A percentile compares a stretch with the other conserved stretches of the same genome.
Evolutionary conservation across 2,329 filamentous ascomycete genomes (phyloP).

Genomic region (Hymenoscyphus fraxineus): DNA sequence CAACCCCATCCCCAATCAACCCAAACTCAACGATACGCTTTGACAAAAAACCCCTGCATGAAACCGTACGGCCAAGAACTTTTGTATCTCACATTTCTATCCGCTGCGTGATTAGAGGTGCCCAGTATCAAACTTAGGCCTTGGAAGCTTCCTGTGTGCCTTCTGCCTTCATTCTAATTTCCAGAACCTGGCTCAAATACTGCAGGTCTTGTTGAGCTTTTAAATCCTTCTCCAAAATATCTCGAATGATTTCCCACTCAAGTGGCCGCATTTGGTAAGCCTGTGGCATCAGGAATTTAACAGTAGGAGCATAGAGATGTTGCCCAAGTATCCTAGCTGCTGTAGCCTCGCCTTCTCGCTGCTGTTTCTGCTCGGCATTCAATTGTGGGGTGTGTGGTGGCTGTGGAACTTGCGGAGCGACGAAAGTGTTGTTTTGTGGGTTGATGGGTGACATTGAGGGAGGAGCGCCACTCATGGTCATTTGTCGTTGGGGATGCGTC

Average conservation of each 20-base stretch:
- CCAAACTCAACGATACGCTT: conserved; percentile 3
- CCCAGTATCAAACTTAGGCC: neutral
- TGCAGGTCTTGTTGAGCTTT: conserved; percentile 39
- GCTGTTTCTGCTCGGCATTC: conserved; percentile 34
- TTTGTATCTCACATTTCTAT: neutral
- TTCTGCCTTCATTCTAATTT: conserved; percentile 31
- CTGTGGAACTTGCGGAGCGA: conserved; percentile 21
- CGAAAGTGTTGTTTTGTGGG: conserved; percentile 36
- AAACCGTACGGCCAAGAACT: neutral
- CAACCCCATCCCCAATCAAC: neutral
- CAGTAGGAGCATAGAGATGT: conserved; percentile 59
- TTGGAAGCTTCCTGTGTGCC: conserved; percentile 4
- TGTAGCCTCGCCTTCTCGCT: conserved; percentile 51
- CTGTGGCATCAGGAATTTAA: conserved; percentile 66
- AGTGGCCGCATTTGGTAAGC: conserved; percentile 64
- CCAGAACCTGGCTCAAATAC: conserved; percentile 52
- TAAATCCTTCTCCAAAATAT: conserved; percentile 36
- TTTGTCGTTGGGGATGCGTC: conserved; percentile 40
- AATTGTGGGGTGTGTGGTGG: conserved; percentile 40
- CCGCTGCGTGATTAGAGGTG: neutral
- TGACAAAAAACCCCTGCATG: neutral
- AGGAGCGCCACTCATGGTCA: conserved; percentile 48
- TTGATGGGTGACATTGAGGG: conserved; percentile 51
- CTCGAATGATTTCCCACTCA: conserved; percentile 71
- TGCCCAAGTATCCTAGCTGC: conserved; percentile 61